Conservation (phyloP, 371 early-diverging fungal species). For the Rhizopus microsporus region DNA sequence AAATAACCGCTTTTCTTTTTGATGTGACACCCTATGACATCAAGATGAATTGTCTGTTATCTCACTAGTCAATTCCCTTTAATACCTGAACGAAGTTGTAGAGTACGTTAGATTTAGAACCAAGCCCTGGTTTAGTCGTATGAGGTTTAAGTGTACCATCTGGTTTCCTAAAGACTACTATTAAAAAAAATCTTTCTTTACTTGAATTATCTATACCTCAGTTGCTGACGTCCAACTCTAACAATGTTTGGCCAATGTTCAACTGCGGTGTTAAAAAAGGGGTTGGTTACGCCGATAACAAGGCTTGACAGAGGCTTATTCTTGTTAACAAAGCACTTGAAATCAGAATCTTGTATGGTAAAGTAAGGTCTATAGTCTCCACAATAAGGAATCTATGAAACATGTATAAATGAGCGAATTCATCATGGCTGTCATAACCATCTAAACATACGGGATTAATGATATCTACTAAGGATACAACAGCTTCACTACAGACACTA, state of each 20-base stretch:
- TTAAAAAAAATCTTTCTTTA: not conserved
- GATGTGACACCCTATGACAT: constrained; percentile 60
- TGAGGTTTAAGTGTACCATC: constrained; percentile 45
- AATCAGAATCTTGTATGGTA: constrained; percentile 95
- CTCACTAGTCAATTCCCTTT: not conserved
- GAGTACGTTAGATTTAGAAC: constrained; percentile 39
- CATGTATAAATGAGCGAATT: not conserved
- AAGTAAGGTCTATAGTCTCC: constrained; percentile 96
- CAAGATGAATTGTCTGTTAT: not conserved
- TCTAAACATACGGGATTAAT: constrained; percentile 81
- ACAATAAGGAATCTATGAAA: constrained; percentile 80
- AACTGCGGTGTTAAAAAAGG: constrained; percentile 86
- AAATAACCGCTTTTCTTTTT: constrained; percentile 80
- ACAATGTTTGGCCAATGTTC: constrained; percentile 93
- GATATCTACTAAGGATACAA: constrained; percentile 84
- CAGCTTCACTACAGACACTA: constrained; percentile 82
- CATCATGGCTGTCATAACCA: not conserved
- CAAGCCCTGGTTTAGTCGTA: constrained; percentile 26
- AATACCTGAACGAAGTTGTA: constrained; percentile 61
- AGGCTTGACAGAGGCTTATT: constrained; percentile 79
- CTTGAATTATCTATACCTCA: constrained; percentile 34
- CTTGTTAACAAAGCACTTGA: constrained; percentile 71
- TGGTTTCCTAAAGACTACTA: constrained; percentile 38
- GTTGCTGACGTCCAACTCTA: constrained; percentile 66
- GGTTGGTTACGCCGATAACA: constrained; percentile 93